Evolutionary conservation across 2,329 filamentous ascomycete genomes (phyloP), one percentile per base, ranked within the genome.

Genomic region (Aspergillus ochraceus): DNA sequence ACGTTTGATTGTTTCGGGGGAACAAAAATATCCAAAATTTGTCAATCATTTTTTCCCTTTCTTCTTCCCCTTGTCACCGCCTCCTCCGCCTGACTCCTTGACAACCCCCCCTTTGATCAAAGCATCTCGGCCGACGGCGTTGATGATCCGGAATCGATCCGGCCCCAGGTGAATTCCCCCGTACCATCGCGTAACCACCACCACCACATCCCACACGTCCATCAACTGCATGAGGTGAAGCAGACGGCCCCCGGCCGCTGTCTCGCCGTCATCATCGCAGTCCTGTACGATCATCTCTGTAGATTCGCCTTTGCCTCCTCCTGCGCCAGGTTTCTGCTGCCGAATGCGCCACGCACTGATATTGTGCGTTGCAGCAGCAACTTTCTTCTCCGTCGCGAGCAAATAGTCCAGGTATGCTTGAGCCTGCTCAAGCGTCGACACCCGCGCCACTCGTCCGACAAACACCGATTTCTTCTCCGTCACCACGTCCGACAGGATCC

Each of bases 251-350:
- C 95, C 95, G 0, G 95, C 95, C 6, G 95, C 95, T 26, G 90
- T 90, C 82, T 99, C 95, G 2, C 95, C 95, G 74, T 99, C 95
- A 70, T 99, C 95, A 69, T 99, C 91, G 71, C 89, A 97, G 76
- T 99, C 95, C 75, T 98, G 93, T 66, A 88, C 92, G 29, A 80
- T 79, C 54, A 83, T 83, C 58, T 80, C 83, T 5, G 79, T 78
- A 0, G 76, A 68, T 4, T 76, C 71, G 5, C 58, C 60, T 22
- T 56, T 62, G 6, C 51, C 59, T 3, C 22, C 26, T 14, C 12
- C 30, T 26, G 49, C 47, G n/a, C 10, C 36, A 20, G 49, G 42
- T 45, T 61, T 70, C 57, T 62, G 68, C 63, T 77, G 70, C 19
- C 84, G 86, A 57, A 98, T 93, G 11, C 95, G 86, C 91, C 92